Percentiles rank a stretch among this genome's conserved stretches.
These are phyloP conservation scores for Setaria viridis DNA, from an alignment of 202 grass and related monocot species.

Conservation along the genomic window DNA sequence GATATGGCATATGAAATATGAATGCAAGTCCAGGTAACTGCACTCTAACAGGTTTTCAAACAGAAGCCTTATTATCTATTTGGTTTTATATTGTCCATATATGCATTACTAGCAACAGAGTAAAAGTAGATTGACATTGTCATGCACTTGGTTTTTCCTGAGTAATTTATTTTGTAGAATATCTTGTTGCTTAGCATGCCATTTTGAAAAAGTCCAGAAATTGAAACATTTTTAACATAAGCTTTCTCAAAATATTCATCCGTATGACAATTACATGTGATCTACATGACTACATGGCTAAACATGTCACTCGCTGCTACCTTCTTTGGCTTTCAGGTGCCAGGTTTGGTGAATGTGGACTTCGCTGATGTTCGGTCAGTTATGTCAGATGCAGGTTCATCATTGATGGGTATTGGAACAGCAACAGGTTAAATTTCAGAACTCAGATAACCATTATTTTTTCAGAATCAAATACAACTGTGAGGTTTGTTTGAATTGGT, in stretches of 20 bases:
- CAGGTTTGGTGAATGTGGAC: conserved; percentile 97
- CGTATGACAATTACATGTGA: conserved; percentile 8
- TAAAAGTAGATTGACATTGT: not conserved
- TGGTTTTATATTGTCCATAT: not conserved
- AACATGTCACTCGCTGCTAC: conserved; percentile 13
- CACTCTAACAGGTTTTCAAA: not conserved
- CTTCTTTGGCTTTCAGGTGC: conserved; percentile 66
- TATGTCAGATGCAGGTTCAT: conserved; percentile 95
- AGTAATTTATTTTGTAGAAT: not conserved
- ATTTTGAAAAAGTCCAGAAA: not conserved
- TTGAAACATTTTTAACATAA: not conserved
- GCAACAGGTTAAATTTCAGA: conserved; percentile 77
- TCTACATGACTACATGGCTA: not conserved
- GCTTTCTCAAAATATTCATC: conserved; percentile 7
- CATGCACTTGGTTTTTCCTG: not conserved
- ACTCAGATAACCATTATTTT: not conserved
- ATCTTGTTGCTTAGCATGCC: not conserved
- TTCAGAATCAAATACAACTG: not conserved
- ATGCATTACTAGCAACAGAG: not conserved
- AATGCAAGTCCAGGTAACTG: not conserved
- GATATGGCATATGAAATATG: not conserved
- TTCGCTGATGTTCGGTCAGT: conserved; percentile 93
- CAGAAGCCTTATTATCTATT: not conserved
- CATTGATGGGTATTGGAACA: conserved; percentile 95
- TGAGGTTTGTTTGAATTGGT: not conserved